Evolutionary conservation across 1,139 yeast species (phyloP).

Genomic region (Schwanniomyces etchellsii): DNA sequence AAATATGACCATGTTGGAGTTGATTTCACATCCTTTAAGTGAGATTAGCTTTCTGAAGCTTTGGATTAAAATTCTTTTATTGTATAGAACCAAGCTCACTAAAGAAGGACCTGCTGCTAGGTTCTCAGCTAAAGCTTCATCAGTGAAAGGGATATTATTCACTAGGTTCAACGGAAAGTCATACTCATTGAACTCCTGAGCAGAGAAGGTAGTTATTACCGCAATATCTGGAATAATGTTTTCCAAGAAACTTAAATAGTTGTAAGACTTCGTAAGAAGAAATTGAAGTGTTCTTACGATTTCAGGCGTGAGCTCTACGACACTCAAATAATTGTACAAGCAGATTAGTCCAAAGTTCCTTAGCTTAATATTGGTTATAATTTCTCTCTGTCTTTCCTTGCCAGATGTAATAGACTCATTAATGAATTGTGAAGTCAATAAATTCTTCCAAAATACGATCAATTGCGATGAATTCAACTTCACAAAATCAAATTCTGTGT

Average conservation of each 20-base stretch:
- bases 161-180: constrained; percentile 27
- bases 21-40: constrained; percentile 30
- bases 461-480: constrained; percentile 72
- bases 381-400: constrained; percentile 24
- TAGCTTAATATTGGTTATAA: constrained; percentile 32
- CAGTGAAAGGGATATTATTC: constrained; percentile 27
- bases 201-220: constrained; percentile 27
- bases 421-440: constrained; percentile 53
- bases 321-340: constrained; percentile 33
- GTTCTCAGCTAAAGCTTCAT: constrained; percentile 15
- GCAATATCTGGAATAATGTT: constrained; percentile 33
- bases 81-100: constrained; percentile 27
- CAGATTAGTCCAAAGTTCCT: constrained; percentile 39
- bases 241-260: constrained; percentile 38
- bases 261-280: constrained; percentile 37
- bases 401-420: constrained; percentile 19
- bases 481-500: constrained; percentile 53
- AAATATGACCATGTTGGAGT: constrained; percentile 37
- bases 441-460: constrained; percentile 72
- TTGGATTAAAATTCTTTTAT: constrained; percentile 31
- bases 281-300: constrained; percentile 39
- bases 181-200: constrained; percentile 21
- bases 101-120: constrained; percentile 24
- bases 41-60: constrained; percentile 27
- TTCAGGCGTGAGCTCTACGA: constrained; percentile 38